These are phyloP conservation scores for Geotrichum candidum DNA, from an alignment of 1,139 yeast genomes.

Conservation along the genomic window DNA sequence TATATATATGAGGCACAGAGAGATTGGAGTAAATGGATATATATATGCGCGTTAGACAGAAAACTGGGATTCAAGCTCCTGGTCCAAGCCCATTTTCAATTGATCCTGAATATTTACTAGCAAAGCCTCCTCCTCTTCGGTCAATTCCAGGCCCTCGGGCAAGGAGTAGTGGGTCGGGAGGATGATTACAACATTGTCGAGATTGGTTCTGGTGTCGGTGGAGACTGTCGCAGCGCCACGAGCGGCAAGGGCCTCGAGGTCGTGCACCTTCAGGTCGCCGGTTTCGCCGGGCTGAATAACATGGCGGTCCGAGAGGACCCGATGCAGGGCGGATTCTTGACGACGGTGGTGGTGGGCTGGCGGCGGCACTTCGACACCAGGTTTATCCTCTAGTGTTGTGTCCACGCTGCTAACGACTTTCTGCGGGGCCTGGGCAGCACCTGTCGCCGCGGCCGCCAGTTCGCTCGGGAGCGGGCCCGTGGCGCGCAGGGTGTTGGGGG, in stretches of 20 bases:
- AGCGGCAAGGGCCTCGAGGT: slow-evolving; percentile 4
- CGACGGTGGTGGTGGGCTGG: background rate
- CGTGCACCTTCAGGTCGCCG: slow-evolving; percentile 10
- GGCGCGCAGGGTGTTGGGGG: slow-evolving; percentile 33
- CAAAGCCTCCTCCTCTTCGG: slow-evolving; percentile 18
- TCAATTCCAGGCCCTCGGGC: slow-evolving; percentile 16
- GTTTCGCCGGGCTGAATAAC: slow-evolving; percentile 13
- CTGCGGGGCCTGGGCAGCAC: background rate
- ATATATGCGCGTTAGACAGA: background rate
- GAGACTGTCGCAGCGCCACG: background rate
- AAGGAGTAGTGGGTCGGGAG: slow-evolving; percentile 16
- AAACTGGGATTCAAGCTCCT: background rate
- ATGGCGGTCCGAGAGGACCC: slow-evolving; percentile 12
- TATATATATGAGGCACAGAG: no score
- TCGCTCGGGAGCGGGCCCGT: slow-evolving; percentile 5
- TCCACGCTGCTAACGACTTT: background rate
- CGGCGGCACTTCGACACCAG: background rate
- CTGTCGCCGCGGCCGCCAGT: background rate
- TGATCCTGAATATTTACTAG: slow-evolving; percentile 18
- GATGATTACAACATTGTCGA: slow-evolving; percentile 13
- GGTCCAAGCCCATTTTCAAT: slow-evolving; percentile 7
- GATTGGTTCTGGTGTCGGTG: background rate
- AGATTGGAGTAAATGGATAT: no score
- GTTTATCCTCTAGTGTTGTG: background rate
- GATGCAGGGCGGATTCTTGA: background rate